Base-by-base conservation (phyloP, 805 yeast genomes). In the Starmerella ratchasimensis region DNA sequence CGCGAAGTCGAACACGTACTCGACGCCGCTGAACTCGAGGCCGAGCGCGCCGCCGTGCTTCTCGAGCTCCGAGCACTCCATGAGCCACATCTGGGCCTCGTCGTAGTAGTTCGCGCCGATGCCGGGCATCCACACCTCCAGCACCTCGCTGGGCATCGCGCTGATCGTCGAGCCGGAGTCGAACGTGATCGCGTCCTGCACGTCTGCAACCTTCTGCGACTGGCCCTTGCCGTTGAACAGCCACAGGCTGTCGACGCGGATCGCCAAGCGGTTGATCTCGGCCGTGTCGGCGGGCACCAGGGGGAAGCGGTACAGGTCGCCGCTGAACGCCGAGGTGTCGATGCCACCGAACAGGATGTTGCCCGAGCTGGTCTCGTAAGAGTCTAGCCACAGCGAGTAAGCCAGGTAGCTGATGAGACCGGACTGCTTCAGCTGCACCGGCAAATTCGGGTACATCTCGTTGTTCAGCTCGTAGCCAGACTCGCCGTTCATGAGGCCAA, bases 241-340 rank as follows among this genome's bases (percentile, higher is more conserved):
- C 15, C 22, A 9, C 19, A 46, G 10, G 7, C 42, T 38, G n/a
- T 40, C 24, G 6, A 46, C 37, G 37, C 33, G 21, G 17, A 48
- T 36, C 18, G 37, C 39, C 21, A 39, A 31, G 7, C 46, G 46
- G 30, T 33, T n/a, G 23, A 19, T 17, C 13, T 27, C 26, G 17
- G 22, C 16, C 7, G 31, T 9, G 19, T 37, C 38, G 24, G 40
- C 34, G 25, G 40, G 44, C n/a, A 48, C 44, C 29, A 43, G 5
- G 21, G 39, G 36, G n/a, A 41, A 27, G 17, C 16, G n/a, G 32
- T 44, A 35, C 19, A 68, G 51, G n/a, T 53, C 48, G 22, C 82
- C 83, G 0, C 56, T 34, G 52, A 70, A 76, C 56, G 76, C 76
- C 30, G 68, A 60, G 38, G 67, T 69, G 53, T 65, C 68, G 35